Evolutionary conservation across 495 filamentous ascomycete genomes (phyloP).

Genomic region (Emericellopsis terricola): DNA sequence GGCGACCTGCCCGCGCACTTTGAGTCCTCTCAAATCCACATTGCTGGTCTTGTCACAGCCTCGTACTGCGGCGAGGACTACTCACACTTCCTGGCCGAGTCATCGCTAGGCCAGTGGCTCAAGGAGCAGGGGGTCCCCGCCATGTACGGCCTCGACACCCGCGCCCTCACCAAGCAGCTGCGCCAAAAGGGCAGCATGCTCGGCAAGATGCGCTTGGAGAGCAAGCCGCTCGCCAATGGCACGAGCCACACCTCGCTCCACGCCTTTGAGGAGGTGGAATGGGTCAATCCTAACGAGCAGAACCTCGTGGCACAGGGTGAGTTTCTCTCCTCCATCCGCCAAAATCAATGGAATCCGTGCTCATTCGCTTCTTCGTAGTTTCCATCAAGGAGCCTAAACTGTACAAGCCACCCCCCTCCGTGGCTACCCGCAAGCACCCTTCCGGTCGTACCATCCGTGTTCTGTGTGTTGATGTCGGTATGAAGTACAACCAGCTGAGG

Average conservation of each 20-base stretch:
- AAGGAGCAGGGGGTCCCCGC: constrained; percentile 93
- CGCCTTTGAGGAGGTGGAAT: constrained; percentile 58
- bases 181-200: constrained; percentile 92
- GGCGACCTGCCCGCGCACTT: constrained; percentile 77
- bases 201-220: constrained; percentile 67
- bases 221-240: constrained; percentile 31
- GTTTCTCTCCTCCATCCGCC: constrained; percentile 9
- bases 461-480: constrained; percentile 83
- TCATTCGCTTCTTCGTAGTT: constrained; percentile 37
- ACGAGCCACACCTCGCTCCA: constrained; percentile 12
- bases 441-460: constrained; percentile 74
- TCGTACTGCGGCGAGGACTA: constrained; percentile 87
- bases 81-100: constrained; percentile 80
- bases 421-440: constrained; percentile 57
- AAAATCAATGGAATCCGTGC: constrained; percentile 6
- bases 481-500: constrained; percentile 93
- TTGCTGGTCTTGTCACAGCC: constrained; percentile 75
- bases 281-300: constrained; percentile 79
- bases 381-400: constrained; percentile 70
- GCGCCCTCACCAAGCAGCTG: constrained; percentile 85
- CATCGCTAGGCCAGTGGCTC: constrained; percentile 83
- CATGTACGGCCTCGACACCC: constrained; percentile 88
- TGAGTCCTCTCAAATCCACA: constrained; percentile 79
- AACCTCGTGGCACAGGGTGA: constrained; percentile 91
- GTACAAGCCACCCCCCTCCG: constrained; percentile 48